Evolutionary conservation across 345 rosid species (phyloP).

Genomic region (Salix udensis): DNA sequence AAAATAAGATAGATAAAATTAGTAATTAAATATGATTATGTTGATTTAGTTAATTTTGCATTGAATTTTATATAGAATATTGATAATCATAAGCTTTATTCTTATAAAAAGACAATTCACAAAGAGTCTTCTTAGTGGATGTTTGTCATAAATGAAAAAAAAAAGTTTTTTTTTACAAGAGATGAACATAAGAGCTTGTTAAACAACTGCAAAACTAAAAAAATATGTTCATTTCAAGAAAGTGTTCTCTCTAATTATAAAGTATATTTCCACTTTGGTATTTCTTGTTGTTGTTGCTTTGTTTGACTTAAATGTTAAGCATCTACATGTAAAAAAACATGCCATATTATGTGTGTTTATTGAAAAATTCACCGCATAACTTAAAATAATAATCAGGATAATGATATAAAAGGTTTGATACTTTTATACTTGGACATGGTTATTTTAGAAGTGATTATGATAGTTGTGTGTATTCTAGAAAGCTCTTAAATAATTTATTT

Average conservation of each 20-base stretch:
- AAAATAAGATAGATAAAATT: no score
- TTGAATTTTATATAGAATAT: no score
- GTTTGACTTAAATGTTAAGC: no score
- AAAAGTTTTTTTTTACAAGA: background rate
- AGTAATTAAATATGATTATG: no score
- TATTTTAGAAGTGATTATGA: no score
- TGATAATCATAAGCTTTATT: background rate
- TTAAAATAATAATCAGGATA: background rate
- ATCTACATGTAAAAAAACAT: no score
- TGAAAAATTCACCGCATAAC: background rate
- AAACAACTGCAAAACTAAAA: background rate
- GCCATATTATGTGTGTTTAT: background rate
- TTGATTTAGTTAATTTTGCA: no score
- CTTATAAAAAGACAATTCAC: background rate
- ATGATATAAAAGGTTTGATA: background rate
- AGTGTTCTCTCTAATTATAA: constrained; percentile 1
- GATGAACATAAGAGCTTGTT: background rate
- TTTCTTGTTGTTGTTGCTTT: no score
- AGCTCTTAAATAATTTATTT: background rate
- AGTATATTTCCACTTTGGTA: background rate
- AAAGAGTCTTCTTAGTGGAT: background rate
- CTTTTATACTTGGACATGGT: background rate
- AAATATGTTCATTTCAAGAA: background rate
- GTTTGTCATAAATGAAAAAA: background rate
- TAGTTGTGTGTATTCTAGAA: no score